phyloP scores from a whole-genome alignment of 257 asterid genomes.

The Agastache rugosa region DNA sequence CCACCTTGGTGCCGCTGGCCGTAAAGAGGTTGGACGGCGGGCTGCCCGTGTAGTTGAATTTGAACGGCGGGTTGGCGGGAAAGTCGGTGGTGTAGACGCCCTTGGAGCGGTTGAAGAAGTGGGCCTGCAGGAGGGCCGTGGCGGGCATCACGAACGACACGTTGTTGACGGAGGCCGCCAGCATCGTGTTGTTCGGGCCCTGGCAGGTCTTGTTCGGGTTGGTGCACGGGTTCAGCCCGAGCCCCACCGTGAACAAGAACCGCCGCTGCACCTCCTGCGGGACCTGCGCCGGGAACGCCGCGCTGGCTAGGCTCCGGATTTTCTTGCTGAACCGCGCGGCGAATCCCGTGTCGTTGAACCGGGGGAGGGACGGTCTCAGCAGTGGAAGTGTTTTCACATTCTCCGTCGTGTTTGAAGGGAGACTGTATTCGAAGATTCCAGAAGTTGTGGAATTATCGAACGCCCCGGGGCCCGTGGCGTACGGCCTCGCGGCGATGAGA shows the following conservation, averaged over 20 bases:
- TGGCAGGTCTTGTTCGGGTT: conserved; percentile 51
- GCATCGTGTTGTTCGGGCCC: conserved; percentile 66
- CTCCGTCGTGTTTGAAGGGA: background rate
- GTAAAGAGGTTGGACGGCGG: conserved; percentile 53
- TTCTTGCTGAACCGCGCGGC: conserved; percentile 24
- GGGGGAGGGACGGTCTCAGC: conserved; percentile 35
- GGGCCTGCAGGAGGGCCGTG: conserved; percentile 64
- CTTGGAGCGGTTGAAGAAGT: conserved; percentile 52
- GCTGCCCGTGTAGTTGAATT: conserved; percentile 65
- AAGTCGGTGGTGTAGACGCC: conserved; percentile 70
- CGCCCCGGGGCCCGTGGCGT: conserved; percentile 59
- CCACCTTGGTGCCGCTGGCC: conserved; percentile 56
- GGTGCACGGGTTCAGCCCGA: conserved; percentile 57
- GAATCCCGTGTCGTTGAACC: conserved; percentile 39
- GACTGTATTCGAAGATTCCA: conserved; percentile 55
- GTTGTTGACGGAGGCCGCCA: conserved; percentile 60
- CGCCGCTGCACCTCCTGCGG: conserved; percentile 49
- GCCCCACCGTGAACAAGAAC: conserved; percentile 69
- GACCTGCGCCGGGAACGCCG: conserved; percentile 57
- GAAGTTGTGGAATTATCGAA: conserved; percentile 65
- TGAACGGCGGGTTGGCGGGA: conserved; percentile 57
- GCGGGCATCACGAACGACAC: conserved; percentile 63
- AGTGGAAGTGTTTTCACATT: conserved; percentile 23
- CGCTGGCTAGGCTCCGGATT: conserved; percentile 52
- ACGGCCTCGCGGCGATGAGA: conserved; percentile 62